These are phyloP conservation scores for Boletus rubescentipes DNA, from an alignment of 768 basidiomycete species.

Conservation along the genomic window DNA sequence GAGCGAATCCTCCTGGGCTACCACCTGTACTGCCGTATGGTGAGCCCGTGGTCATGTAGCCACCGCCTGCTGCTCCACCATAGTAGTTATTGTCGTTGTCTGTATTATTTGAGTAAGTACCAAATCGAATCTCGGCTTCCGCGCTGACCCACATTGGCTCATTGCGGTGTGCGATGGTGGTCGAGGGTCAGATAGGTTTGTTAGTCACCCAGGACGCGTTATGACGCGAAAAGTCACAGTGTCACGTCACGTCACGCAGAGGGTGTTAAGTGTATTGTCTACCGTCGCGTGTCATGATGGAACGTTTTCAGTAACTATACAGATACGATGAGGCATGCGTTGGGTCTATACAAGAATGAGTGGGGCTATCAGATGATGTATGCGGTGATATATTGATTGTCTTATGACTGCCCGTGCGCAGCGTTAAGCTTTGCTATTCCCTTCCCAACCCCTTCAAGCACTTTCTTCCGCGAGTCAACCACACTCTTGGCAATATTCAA, in stretches of 20 bases:
- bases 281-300: too few relatives aligned
- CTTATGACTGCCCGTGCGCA: conserved; percentile 35
- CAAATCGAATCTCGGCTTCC: not conserved
- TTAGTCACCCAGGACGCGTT: conserved; percentile 19
- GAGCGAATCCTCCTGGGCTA: conserved; percentile 56
- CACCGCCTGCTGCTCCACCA: conserved; percentile 46
- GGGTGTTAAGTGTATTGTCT: too few relatives aligned
- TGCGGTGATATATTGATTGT: not conserved
- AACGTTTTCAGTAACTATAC: too few relatives aligned
- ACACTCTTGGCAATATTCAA: conserved; percentile 61
- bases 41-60: conserved; percentile 59
- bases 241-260: conserved; percentile 16
- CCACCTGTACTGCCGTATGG: conserved; percentile 55
- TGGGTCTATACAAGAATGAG: conserved; percentile 30
- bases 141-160: conserved; percentile 41
- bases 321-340: conserved; percentile 2
- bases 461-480: conserved; percentile 68
- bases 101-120: conserved; percentile 11
- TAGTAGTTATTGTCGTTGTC: conserved; percentile 43
- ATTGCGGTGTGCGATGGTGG: conserved; percentile 25
- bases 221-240: conserved; percentile 29
- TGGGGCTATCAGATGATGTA: conserved; percentile 18
- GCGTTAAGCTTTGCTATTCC: conserved; percentile 58
- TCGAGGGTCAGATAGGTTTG: not conserved
- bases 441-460: conserved; percentile 69